Conservation (phyloP, 2,329 filamentous ascomycete genomes). For the Phaeophleospora eucalypticola region DNA sequence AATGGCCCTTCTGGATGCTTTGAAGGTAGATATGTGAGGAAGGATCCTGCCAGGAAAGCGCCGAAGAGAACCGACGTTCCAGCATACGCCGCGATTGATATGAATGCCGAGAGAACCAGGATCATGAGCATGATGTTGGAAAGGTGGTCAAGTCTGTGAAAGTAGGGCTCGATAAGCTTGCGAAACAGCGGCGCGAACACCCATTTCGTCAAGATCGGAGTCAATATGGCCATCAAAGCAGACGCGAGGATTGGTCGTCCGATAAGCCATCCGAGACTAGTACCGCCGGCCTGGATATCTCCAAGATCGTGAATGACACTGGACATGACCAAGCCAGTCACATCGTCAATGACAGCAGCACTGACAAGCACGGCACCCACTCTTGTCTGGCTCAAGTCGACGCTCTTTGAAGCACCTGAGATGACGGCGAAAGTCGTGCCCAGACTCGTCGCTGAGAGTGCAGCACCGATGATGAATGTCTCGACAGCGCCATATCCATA, state of each 20-base stretch:
- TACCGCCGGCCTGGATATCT: slow-evolving; percentile 13
- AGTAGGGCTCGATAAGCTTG: slow-evolving; percentile 15
- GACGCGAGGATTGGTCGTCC: slow-evolving; percentile 30
- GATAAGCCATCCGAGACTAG: slow-evolving; percentile 25
- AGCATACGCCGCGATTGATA: slow-evolving; percentile 29
- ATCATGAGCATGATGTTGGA: slow-evolving; percentile 30
- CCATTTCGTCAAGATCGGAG: slow-evolving; percentile 31
- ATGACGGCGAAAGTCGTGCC: slow-evolving; percentile 39
- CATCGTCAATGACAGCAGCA: slow-evolving; percentile 47
- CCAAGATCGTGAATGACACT: slow-evolving; percentile 30
- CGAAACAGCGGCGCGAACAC: slow-evolving; percentile 34
- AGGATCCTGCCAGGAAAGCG: slow-evolving; percentile 31
- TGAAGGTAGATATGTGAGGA: slow-evolving; percentile 29
- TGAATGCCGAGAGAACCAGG: slow-evolving; percentile 28
- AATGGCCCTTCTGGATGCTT: slow-evolving; percentile 24
- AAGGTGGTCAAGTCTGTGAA: slow-evolving; percentile 24
- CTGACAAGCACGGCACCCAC: slow-evolving; percentile 45
- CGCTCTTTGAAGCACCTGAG: slow-evolving; percentile 27
- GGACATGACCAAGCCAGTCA: slow-evolving; percentile 44
- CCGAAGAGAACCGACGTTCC: slow-evolving; percentile 32
- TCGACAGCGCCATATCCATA: slow-evolving; percentile 38
- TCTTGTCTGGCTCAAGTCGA: slow-evolving; percentile 42
- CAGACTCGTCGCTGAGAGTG: slow-evolving; percentile 27
- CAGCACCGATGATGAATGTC: slow-evolving; percentile 30
- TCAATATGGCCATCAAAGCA: slow-evolving; percentile 21